Percentiles rank a stretch among this genome's conserved stretches.
Conservation (phyloP, 805 yeast genomes). For the Pichia nanzhaoensis region DNA sequence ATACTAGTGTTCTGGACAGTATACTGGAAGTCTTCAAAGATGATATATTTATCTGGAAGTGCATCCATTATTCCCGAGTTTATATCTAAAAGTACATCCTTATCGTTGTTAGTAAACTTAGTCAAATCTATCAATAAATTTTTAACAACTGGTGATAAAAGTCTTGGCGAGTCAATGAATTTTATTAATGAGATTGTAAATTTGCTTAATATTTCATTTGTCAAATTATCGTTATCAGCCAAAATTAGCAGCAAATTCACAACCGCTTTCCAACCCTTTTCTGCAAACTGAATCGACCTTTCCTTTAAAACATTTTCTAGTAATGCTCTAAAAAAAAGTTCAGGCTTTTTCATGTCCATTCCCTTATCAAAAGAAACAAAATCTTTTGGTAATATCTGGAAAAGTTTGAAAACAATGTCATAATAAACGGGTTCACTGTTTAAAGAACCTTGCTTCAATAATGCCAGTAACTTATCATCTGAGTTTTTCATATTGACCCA, state of each 20-base stretch:
- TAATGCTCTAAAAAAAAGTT: constrained; percentile 15
- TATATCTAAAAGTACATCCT: constrained; percentile 20
- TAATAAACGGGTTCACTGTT: constrained; percentile 49
- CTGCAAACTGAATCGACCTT: constrained; percentile 17
- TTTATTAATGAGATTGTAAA: constrained; percentile 13
- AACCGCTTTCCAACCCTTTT: constrained; percentile 26
- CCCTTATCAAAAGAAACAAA: constrained; percentile 11
- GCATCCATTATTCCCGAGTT: constrained; percentile 19
- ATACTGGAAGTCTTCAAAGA: constrained; percentile 13
- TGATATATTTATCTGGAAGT: constrained; percentile 19
- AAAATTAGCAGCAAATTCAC: constrained; percentile 12
- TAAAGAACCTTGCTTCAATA: constrained; percentile 48
- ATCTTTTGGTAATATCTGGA: constrained; percentile 20
- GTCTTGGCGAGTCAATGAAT: constrained; percentile 17
- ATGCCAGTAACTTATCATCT: constrained; percentile 37
- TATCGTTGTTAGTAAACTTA: constrained; percentile 14
- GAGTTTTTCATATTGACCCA: constrained; percentile 47
- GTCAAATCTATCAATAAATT: constrained; percentile 12
- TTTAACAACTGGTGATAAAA: constrained; percentile 11
- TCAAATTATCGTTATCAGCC: constrained; percentile 1
- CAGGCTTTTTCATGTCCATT: constrained; percentile 2
- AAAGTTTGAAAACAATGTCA: constrained; percentile 15
- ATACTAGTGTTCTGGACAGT: constrained; percentile 8
- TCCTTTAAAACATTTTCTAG: constrained; percentile 21
- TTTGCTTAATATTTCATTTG: constrained; percentile 9